Evolutionary conservation across 2,329 filamentous ascomycete genomes (phyloP).

Genomic region (Diplodia mutila): DNA sequence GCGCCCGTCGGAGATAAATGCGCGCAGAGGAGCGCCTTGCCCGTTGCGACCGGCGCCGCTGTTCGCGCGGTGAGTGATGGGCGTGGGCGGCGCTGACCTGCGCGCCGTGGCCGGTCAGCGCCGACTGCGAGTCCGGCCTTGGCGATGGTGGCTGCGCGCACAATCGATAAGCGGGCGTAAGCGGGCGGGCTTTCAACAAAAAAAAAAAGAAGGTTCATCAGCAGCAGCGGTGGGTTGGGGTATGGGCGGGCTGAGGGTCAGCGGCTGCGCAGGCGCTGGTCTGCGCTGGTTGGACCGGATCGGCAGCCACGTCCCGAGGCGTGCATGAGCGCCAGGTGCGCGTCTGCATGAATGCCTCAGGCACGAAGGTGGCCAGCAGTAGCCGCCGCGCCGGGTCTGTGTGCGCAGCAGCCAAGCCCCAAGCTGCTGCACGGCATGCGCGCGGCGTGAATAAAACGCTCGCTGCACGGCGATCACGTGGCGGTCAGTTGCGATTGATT

Average conservation of each 20-base stretch:
- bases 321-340: slow-evolving; percentile 12
- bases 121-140: background rate
- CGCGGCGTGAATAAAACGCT: slow-evolving; percentile 23
- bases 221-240: background rate
- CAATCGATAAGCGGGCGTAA: slow-evolving; percentile 16
- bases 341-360: slow-evolving; percentile 18
- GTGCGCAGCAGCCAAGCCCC: slow-evolving; percentile 14
- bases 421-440: slow-evolving; percentile 21
- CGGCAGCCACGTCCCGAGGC: slow-evolving; percentile 18
- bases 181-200: slow-evolving; percentile 10
- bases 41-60: slow-evolving; percentile 5
- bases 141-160: slow-evolving; percentile 17
- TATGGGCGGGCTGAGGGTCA: background rate
- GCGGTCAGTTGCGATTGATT: slow-evolving; percentile 12
- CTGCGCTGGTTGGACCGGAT: slow-evolving; percentile 12
- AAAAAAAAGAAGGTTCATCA: slow-evolving; percentile 4
- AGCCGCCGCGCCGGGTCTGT: slow-evolving; percentile 19
- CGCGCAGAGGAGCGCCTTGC: slow-evolving; percentile 18
- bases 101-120: background rate
- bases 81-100: background rate
- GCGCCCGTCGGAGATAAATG: slow-evolving; percentile 23
- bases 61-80: background rate
- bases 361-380: background rate
- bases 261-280: background rate
- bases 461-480: slow-evolving; percentile 21